phyloP scores from a whole-genome alignment of 306 rosid species.

The Citrullus mucosospermus region DNA sequence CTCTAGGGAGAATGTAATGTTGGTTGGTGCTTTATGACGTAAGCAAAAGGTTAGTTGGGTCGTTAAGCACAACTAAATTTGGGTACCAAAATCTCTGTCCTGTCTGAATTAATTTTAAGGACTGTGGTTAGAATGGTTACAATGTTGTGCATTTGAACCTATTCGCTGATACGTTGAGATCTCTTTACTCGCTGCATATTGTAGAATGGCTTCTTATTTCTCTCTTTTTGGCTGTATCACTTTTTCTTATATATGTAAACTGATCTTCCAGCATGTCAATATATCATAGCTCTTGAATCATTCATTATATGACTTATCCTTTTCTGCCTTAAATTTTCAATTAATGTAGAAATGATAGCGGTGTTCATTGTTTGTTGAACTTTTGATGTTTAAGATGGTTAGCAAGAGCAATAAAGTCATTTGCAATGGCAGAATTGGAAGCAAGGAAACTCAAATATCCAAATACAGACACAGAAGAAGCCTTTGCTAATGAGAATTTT shows the following conservation, averaged over 20 bases:
- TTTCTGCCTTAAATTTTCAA: neutral
- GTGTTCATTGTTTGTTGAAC: constrained; percentile 10
- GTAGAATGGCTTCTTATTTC: neutral
- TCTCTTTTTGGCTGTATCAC: neutral
- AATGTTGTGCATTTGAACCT: neutral
- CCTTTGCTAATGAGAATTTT: constrained; percentile 77
- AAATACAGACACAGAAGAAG: constrained; percentile 73
- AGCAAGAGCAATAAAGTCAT: constrained; percentile 69
- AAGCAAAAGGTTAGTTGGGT: too few relatives aligned
- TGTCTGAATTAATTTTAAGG: neutral
- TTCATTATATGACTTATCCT: neutral
- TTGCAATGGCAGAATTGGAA: constrained; percentile 72
- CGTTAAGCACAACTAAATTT: too few relatives aligned
- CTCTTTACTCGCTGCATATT: neutral
- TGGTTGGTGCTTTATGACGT: too few relatives aligned
- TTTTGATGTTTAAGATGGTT: constrained; percentile 50
- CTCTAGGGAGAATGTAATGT: too few relatives aligned
- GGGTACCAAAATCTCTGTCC: too few relatives aligned
- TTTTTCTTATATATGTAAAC: neutral
- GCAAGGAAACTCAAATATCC: constrained; percentile 79
- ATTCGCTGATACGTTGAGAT: neutral
- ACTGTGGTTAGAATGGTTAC: too few relatives aligned
- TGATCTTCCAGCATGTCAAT: neutral
- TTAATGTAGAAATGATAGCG: neutral
- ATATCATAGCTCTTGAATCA: neutral